A percentile compares a stretch with the other conserved stretches of the same genome.
Conservation (phyloP, 2,329 filamentous ascomycete species). For the Coniochaeta prunicola region DNA sequence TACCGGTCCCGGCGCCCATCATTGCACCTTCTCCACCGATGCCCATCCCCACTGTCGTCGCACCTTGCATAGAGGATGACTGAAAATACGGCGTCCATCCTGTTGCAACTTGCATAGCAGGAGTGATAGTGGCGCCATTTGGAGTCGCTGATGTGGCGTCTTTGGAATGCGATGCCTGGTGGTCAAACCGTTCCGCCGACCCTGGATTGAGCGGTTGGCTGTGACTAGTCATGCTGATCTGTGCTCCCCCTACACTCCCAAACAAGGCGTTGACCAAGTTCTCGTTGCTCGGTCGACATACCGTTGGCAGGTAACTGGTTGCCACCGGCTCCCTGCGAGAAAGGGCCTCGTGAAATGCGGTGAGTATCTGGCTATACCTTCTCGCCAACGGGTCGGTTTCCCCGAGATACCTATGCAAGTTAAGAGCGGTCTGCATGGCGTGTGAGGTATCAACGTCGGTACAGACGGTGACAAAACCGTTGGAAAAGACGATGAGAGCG, state of each 20-base stretch:
- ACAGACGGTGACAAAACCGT: background rate
- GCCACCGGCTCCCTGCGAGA: background rate
- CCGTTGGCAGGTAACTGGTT: background rate
- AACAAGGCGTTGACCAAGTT: background rate
- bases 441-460: background rate
- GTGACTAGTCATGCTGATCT: background rate
- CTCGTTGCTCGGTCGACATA: background rate
- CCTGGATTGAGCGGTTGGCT: background rate
- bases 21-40: background rate
- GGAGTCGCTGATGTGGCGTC: background rate
- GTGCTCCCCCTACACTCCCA: background rate
- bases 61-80: background rate
- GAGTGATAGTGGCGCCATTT: background rate
- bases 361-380: background rate
- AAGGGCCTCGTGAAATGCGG: background rate
- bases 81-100: background rate
- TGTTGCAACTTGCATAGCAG: background rate
- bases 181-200: background rate
- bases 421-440: background rate
- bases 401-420: background rate
- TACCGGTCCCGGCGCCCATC: background rate
- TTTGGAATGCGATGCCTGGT: background rate
- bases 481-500: background rate
- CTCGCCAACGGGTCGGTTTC: background rate
- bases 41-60: background rate